A percentile compares a stretch with the other conserved stretches of the same genome.
Evolutionary conservation across 306 rosid genomes (phyloP).

Genomic region (Phaseolus lunatus): DNA sequence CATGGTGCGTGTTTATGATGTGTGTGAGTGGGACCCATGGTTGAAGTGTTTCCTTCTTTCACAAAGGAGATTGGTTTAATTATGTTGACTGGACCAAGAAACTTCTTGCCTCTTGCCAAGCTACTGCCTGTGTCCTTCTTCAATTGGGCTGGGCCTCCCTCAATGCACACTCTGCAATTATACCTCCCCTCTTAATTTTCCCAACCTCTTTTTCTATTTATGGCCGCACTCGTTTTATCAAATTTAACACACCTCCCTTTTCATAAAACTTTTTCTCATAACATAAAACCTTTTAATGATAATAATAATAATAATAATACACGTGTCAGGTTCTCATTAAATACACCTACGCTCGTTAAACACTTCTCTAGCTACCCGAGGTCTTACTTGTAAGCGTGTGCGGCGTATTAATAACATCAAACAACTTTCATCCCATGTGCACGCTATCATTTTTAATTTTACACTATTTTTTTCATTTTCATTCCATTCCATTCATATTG

Average conservation of each 20-base stretch:
- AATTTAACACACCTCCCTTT: no score
- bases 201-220: background rate
- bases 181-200: background rate
- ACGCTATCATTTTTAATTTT: no score
- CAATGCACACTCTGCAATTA: background rate
- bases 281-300: no score
- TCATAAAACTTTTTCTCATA: no score
- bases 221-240: no score
- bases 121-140: background rate
- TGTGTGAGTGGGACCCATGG: background rate
- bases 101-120: slow-evolving; percentile 22
- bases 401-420: no score
- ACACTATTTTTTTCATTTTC: no score
- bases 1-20: slow-evolving; percentile 7
- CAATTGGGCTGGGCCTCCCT: slow-evolving; percentile 14
- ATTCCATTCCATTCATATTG: background rate
- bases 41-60: background rate
- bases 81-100: slow-evolving; percentile 8
- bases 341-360: no score
- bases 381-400: background rate
- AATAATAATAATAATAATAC: no score
- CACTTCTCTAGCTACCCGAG: background rate
- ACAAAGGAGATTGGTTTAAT: slow-evolving; percentile 15
- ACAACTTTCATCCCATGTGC: background rate
- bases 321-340: no score